Evolutionary conservation across 164 flowering plant genomes (phyloP), one percentile per base, ranked within the genome.

Genomic region (Pachysandra terminalis): DNA sequence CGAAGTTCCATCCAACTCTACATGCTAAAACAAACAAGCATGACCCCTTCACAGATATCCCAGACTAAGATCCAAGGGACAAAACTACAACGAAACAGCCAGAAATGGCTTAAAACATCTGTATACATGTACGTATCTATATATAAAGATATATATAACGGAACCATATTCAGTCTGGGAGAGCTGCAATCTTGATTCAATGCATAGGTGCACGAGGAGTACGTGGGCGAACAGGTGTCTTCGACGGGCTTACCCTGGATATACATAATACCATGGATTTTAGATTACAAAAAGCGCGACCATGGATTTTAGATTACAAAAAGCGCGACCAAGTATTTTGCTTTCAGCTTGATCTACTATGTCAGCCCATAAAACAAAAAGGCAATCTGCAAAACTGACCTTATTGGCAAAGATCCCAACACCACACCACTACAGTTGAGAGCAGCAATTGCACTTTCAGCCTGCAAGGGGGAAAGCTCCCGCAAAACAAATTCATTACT

Each of bases 391-490:
- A 37, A 68, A 56, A 61, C 79, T 61, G 21, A 86, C 86, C 88
- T 86, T 73, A 89, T 89, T 0, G 96, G 96, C 80, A 85, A 67
- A 53, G 92, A 77, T 57, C 96, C 96, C 70, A 87, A 70, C 59
- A 87, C 83, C 66, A 79, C 87, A 21, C 96, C 96, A 66, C 93
- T 90, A 65, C 90, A 87, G 81, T 84, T 90, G 63, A 90, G 89
- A 73, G 96, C 93, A 69, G 86, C 86, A 77, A 90, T 87, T 68
- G 96, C 96, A 77, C 96, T 90, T 74, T 90, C 93, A 73, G 96
- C 96, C 93, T 90, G 82, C 67, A 67, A 59, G 61, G 55, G 62
- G n/a, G 14, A 61, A 52, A 54, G 62, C 16, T 19, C 15, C 14
- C 52, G 17, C 58, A 70, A 26, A 1, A 61, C 23, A 64, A 68